Conservation (phyloP, 257 asterid species). For the Plantago major region DNA sequence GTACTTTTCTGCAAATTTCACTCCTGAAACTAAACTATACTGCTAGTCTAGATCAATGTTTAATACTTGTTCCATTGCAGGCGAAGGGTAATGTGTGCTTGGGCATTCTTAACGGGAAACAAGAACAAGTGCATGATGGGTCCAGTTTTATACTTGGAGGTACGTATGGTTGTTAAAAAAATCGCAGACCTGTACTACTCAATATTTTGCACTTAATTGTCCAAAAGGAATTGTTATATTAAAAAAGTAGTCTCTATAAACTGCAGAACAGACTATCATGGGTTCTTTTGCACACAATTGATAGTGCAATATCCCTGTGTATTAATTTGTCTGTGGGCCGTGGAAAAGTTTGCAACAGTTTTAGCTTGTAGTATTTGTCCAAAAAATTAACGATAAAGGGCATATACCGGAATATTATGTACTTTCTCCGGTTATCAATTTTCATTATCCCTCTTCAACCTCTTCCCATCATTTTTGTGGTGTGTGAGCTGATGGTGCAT, state of each 20-base stretch:
- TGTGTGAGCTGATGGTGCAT: constrained; percentile 12
- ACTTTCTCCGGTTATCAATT: not conserved
- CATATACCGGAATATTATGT: too few species aligned
- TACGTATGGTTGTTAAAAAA: constrained; percentile 15
- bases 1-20: constrained; percentile 15
- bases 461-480: not conserved
- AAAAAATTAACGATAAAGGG: too few species aligned
- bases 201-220: too few species aligned
- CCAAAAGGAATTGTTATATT: too few species aligned
- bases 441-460: not conserved
- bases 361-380: too few species aligned
- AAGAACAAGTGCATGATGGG: constrained; percentile 47
- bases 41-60: not conserved
- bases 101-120: constrained; percentile 67
- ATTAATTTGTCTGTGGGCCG: not conserved
- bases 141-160: constrained; percentile 70
- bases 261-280: too few species aligned
- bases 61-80: constrained; percentile 30
- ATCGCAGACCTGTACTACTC: too few species aligned
- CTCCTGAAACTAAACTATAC: not conserved
- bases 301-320: not conserved
- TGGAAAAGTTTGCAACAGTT: constrained; percentile 1
- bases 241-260: too few species aligned
- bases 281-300: not conserved
- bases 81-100: constrained; percentile 61